phyloP scores from a whole-genome alignment of 2,329 filamentous ascomycete genomes.

The Chaetomiaceae sp. region DNA sequence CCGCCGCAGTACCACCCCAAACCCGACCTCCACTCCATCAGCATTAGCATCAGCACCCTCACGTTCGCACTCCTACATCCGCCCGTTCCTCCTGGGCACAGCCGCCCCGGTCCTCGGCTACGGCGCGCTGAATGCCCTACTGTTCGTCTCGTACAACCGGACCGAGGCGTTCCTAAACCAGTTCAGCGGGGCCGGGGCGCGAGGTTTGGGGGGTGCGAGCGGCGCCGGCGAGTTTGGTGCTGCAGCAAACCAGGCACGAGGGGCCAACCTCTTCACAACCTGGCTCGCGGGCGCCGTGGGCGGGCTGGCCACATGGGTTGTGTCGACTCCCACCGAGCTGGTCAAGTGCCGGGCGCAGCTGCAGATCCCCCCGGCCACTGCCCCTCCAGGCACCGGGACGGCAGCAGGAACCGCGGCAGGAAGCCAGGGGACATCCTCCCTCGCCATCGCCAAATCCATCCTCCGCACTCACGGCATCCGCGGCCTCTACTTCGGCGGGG shows the following conservation, averaged over 20 bases:
- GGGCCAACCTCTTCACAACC: slow-evolving; percentile 58
- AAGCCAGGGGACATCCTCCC: slow-evolving; percentile 33
- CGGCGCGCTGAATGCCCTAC: slow-evolving; percentile 82
- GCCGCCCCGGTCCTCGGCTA: slow-evolving; percentile 86
- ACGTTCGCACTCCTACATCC: no score
- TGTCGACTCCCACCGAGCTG: slow-evolving; percentile 85
- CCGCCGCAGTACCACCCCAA: slow-evolving; percentile 6
- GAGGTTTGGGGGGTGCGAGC: no score
- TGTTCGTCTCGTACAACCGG: slow-evolving; percentile 88
- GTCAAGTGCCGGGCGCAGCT: slow-evolving; percentile 87
- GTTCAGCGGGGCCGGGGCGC: no score
- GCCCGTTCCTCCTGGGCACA: slow-evolving; percentile 52
- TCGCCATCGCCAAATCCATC: slow-evolving; percentile 62
- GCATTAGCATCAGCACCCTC: neutral
- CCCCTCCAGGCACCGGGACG: neutral
- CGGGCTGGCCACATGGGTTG: slow-evolving; percentile 77
- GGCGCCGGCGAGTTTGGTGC: no score
- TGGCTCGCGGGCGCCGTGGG: slow-evolving; percentile 78
- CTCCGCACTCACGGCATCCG: slow-evolving; percentile 53
- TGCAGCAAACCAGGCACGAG: no score
- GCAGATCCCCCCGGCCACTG: slow-evolving; percentile 31
- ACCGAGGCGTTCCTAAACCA: slow-evolving; percentile 60
- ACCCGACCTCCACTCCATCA: slow-evolving; percentile 10
- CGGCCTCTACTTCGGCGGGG: slow-evolving; percentile 77
- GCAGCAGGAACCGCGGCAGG: neutral